Conservation (phyloP, 148 eudicot species). For the Polygonum aviculare region DNA sequence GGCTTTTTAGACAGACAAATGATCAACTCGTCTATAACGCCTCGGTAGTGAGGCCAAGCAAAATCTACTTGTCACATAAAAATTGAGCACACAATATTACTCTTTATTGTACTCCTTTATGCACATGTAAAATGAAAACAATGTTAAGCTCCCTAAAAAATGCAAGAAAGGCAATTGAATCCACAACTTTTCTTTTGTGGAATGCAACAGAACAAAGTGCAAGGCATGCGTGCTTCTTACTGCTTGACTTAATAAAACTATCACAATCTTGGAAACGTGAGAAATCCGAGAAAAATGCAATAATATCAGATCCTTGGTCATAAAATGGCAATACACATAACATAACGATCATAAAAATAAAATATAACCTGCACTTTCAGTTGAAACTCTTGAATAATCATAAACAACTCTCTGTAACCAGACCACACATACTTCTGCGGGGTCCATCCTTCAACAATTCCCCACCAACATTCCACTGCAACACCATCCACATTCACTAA, state of each 20-base stretch:
- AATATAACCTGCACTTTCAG: slow-evolving; percentile 54
- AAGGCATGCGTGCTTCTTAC: neutral
- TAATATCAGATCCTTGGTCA: neutral
- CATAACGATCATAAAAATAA: slow-evolving; percentile 1
- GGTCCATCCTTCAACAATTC: slow-evolving; percentile 59
- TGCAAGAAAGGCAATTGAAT: neutral
- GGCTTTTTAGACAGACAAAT: neutral
- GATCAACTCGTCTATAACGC: neutral
- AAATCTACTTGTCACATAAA: neutral
- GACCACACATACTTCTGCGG: slow-evolving; percentile 60
- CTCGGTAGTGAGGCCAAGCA: neutral
- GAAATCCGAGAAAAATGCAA: neutral
- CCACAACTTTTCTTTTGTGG: neutral
- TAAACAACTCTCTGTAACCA: slow-evolving; percentile 58
- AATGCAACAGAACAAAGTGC: neutral
- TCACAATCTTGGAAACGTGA: neutral
- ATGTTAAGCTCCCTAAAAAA: neutral
- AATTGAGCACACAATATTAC: neutral
- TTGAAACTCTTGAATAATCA: slow-evolving; percentile 43
- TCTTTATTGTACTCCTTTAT: neutral
- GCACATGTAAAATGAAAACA: neutral
- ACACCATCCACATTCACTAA: slow-evolving; percentile 56
- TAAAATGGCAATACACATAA: neutral
- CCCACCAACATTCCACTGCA: slow-evolving; percentile 67
- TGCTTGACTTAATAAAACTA: neutral